Conservation (phyloP, 768 basidiomycete species). For the Tricholoma saponaceum region DNA sequence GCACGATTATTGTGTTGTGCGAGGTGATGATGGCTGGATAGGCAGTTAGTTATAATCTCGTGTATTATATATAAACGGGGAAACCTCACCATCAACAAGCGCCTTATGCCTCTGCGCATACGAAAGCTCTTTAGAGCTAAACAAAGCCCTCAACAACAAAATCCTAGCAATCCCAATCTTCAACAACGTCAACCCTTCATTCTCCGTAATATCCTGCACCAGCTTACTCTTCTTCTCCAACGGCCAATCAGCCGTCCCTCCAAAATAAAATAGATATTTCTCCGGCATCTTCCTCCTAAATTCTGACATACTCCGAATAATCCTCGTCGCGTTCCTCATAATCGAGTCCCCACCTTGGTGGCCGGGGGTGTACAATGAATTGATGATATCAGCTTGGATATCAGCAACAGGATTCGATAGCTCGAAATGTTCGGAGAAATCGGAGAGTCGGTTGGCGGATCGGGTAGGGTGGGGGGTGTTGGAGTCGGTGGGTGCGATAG, state of each 20-base stretch:
- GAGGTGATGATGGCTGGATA: constrained; percentile 73
- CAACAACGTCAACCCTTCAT: constrained; percentile 77
- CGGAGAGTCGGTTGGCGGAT: constrained; percentile 31
- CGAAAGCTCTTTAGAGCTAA: constrained; percentile 69
- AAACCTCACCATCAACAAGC: constrained; percentile 64
- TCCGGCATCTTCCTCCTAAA: constrained; percentile 69
- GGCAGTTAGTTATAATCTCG: background rate
- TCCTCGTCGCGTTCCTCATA: constrained; percentile 73
- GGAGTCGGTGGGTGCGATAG: constrained; percentile 77
- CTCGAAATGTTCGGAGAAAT: constrained; percentile 79
- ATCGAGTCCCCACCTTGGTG: constrained; percentile 63
- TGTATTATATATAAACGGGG: background rate
- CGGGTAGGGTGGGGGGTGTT: constrained; percentile 73
- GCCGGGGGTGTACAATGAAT: constrained; percentile 78
- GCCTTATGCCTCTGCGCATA: constrained; percentile 66
- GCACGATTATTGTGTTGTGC: constrained; percentile 83
- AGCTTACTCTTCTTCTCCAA: constrained; percentile 60
- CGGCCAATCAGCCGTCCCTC: constrained; percentile 74
- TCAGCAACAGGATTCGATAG: constrained; percentile 72
- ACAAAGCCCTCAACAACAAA: constrained; percentile 71
- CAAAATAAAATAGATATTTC: constrained; percentile 69
- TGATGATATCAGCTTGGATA: constrained; percentile 88
- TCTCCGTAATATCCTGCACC: constrained; percentile 72
- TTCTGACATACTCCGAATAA: constrained; percentile 72
- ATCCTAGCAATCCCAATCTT: constrained; percentile 83